Base-by-base conservation (phyloP, 2,329 filamentous ascomycete genomes). In the Trichocomaceae sp. region DNA sequence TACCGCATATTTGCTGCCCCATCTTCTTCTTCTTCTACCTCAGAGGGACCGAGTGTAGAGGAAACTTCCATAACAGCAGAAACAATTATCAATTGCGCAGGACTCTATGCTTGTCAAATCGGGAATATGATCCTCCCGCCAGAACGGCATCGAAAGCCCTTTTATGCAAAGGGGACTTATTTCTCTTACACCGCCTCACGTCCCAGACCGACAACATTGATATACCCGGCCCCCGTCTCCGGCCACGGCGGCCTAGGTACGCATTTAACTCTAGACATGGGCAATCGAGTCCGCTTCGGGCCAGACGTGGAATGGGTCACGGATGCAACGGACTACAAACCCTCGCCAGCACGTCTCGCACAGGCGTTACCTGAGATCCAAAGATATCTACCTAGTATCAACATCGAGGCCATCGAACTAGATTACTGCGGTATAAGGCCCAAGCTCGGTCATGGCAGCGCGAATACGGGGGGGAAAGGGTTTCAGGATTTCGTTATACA, bases 281-380 rank as follows among this genome's bases (percentile, higher is more conserved):
- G 77, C 0, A 91, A 92, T 0, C 83, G 88, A 0, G 80, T 97
- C 44, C 86, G 90, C 37, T 99, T 99, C 70, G 93, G 93, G 0
- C 93, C 93, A 0, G 93, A 99, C 66, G 87, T 96, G 13, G 90
- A 97, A 69, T 97, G 93, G 93, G 86, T 96, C 0, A 81, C 86
- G 48, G 74, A 78, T 1, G 83, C 90, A 0, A 72, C 74, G 8
- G 83, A 96, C 64, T 77, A 96, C n/a, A 75, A 77, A 1, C 85
- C 87, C 15, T 89, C 83, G 60, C 73, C 77, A 1, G 75, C 75
- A 20, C 78, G 87, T 12, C 74, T 96, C 54, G 69, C 74, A 1
- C 77, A 81, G 39, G 91, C 91, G 0, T 70, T 95, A 0, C 75
- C 75, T 10, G 88, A 89, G 64, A 96, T 99, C 56, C 76, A 79